phyloP scores from a whole-genome alignment of 2,329 filamentous ascomycete species.

The Cladosporium austrohemisphaericum region DNA sequence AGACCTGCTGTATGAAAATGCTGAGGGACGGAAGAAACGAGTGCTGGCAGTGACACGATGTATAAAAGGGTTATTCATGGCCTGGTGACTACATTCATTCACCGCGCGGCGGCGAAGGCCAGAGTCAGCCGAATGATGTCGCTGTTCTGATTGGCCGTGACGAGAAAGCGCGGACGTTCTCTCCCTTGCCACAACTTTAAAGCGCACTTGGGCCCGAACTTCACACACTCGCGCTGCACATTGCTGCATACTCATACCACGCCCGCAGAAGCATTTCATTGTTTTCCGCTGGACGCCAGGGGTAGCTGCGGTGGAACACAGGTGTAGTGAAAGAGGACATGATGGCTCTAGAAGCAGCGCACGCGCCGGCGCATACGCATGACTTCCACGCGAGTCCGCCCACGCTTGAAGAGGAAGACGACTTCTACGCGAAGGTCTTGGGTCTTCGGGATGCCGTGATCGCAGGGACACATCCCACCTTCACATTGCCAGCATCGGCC shows the following conservation, averaged over 20 bases:
- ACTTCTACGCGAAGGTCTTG: slow-evolving; percentile 71
- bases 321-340: slow-evolving; percentile 2
- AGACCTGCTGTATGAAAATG: neutral
- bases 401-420: slow-evolving; percentile 29
- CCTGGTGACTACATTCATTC: slow-evolving; percentile 11
- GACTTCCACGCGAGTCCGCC: slow-evolving; percentile 20
- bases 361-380: slow-evolving; percentile 13
- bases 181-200: slow-evolving; percentile 12
- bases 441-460: slow-evolving; percentile 76
- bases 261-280: neutral
- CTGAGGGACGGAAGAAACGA: neutral
- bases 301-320: too few relatives aligned
- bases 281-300: too few relatives aligned
- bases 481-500: slow-evolving; percentile 56
- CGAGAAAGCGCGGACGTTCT: too few relatives aligned
- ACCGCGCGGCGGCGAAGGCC: slow-evolving; percentile 9
- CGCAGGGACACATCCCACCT: slow-evolving; percentile 66
- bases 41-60: neutral
- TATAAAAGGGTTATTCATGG: slow-evolving; percentile 4
- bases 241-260: neutral
- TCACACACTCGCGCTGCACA: slow-evolving; percentile 5
- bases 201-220: neutral
- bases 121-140: neutral
- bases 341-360: slow-evolving; percentile 24
- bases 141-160: neutral